Evolutionary conservation across 495 filamentous ascomycete genomes (phyloP), one percentile per base, ranked within the genome.

Genomic region (Trichoderma orchidacearum): DNA sequence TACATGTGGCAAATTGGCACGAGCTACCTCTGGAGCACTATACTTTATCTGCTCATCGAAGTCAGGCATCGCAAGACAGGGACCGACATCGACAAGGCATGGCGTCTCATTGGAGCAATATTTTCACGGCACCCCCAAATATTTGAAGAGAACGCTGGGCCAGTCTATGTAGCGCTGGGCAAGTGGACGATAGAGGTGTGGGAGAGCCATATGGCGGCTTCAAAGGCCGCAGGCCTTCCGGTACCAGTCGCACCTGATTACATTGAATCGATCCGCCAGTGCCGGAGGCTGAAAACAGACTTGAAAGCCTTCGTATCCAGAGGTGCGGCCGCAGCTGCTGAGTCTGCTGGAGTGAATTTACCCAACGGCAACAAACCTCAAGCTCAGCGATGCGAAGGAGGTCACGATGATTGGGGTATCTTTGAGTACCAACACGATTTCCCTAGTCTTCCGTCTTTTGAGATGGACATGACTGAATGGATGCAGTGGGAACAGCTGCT

Each of bases 21-120:
- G 5, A 63, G 70, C 52, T 66, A 66, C 21, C 68, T 69, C 13
- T 61, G 71, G 53, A 66, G 68, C 35, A 70, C 69, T 6, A 72
- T 70, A 53, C 65, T 72, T 3, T 75, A 68, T 53, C 54, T 74
- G 30, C 51, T 73, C 6, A 67, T 62, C 54, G 71, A 74, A 28
- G 56, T 70, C 15, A 62, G 64, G 0, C 53, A 62, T 30, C 68
- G 68, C 8, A 68, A 61, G 0, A 67, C 59, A 2, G 71, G 70
- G 5, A 60, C 64, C 1, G 59, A 68, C 13, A 64, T 67, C 18
- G 69, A 74, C 45, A 63, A 66, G 52, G 61, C 61, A 13, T 48
- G 41, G 41, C 2, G 27, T 9, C n/a, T 48, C 2, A 48, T 48
- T 12, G 41, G 18, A 8, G 30, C 54, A 2, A 51, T 66, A 9